Evolutionary conservation across 75 land plant genomes (phyloP).

Genomic region (Selaginella tamariscina): DNA sequence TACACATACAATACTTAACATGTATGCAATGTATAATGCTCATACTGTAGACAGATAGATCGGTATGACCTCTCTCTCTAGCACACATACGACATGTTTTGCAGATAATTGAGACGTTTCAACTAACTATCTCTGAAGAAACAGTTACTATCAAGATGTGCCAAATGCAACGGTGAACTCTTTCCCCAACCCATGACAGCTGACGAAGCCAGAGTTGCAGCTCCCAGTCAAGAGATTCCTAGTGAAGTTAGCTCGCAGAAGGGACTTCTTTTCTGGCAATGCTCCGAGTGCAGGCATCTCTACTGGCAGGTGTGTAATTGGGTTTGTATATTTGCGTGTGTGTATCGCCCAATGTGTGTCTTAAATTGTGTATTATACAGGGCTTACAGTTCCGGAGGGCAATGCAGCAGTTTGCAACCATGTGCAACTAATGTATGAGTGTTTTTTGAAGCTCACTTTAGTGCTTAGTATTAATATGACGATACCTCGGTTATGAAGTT

Average conservation of each 20-base stretch:
- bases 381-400: conserved; percentile 18
- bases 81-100: no score
- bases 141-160: conserved; percentile 87
- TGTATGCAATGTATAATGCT: not conserved
- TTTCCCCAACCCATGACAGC: conserved; percentile 58
- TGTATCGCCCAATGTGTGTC: not conserved
- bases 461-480: no score
- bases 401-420: conserved; percentile 3
- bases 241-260: conserved; percentile 29
- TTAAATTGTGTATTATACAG: conserved; percentile 15
- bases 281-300: conserved; percentile 70
- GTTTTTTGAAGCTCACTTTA: no score
- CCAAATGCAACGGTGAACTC: conserved; percentile 90
- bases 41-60: not conserved
- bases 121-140: conserved; percentile 65
- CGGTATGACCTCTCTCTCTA: not conserved
- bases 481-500: no score
- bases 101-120: conserved; percentile 74
- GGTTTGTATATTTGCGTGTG: not conserved
- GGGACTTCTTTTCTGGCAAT: conserved; percentile 85
- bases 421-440: not conserved
- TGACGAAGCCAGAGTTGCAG: conserved; percentile 71
- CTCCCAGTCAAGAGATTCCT: conserved; percentile 65
- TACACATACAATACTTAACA: not conserved
- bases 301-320: conserved; percentile 83